phyloP scores from a whole-genome alignment of 2,329 filamentous ascomycete genomes.

The Coniochaeta hoffmannii region DNA sequence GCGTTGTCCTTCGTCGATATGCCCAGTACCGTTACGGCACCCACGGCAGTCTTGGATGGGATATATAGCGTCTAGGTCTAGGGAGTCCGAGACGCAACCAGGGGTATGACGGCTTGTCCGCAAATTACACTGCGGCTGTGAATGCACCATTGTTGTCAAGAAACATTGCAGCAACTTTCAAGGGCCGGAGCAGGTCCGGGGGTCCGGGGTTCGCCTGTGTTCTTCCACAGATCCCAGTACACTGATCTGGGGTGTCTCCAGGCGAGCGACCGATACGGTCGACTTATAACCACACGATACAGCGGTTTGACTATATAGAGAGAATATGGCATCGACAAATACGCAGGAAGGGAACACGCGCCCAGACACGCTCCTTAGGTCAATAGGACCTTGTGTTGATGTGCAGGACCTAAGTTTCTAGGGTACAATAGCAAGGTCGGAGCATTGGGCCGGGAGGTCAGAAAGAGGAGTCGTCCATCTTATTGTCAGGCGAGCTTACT shows the following conservation, averaged over 20 bases:
- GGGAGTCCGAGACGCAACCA: not conserved
- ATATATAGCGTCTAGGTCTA: not conserved
- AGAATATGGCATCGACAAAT: not conserved
- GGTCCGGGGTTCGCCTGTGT: too few relatives aligned
- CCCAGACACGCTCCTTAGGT: not conserved
- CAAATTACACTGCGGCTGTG: not conserved
- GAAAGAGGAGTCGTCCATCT: not conserved
- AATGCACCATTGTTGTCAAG: not conserved
- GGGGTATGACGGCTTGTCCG: not conserved
- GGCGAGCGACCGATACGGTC: not conserved
- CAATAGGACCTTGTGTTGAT: not conserved
- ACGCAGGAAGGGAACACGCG: not conserved
- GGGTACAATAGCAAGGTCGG: not conserved
- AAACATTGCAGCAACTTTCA: not conserved
- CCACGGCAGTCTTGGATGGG: not conserved
- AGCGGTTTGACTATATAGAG: not conserved
- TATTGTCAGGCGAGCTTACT: not conserved
- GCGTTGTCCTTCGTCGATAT: too few relatives aligned
- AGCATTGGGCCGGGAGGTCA: not conserved
- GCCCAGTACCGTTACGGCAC: not conserved
- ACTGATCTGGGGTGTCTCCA: not conserved
- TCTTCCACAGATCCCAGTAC: too few relatives aligned
- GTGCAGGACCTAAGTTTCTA: not conserved
- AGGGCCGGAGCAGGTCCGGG: not conserved
- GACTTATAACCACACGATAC: not conserved